These are phyloP conservation scores for Arthroderma sp. DNA, from an alignment of 2,329 filamentous ascomycete genomes.

Conservation along the genomic window DNA sequence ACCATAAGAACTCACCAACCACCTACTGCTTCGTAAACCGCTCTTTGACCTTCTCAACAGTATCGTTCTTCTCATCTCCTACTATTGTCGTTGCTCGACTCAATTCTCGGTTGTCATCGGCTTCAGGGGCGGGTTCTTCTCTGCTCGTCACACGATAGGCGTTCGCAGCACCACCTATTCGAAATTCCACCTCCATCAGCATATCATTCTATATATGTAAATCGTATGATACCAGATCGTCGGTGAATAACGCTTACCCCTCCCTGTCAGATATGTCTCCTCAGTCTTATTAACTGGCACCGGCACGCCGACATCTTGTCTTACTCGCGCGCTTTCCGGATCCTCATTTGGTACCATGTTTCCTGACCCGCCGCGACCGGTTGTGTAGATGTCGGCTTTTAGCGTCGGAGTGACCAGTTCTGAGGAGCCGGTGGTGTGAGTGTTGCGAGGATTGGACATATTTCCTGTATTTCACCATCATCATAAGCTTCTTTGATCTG, in stretches of 20 bases:
- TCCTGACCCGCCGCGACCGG: slow-evolving; percentile 73
- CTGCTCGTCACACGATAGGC: too few relatives aligned
- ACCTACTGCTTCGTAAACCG: too few relatives aligned
- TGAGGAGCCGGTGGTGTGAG: slow-evolving; percentile 35
- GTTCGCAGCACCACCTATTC: slow-evolving; percentile 5
- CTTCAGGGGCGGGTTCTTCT: too few relatives aligned
- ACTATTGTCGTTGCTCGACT: too few relatives aligned
- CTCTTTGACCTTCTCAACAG: too few relatives aligned
- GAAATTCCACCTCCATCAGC: neutral
- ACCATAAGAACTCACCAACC: too few relatives aligned
- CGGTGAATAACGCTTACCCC: slow-evolving; percentile 23
- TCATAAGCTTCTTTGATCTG: too few relatives aligned
- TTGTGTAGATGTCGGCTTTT: slow-evolving; percentile 74
- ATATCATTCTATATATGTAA: neutral
- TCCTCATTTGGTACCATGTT: slow-evolving; percentile 68
- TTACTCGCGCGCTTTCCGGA: slow-evolving; percentile 55
- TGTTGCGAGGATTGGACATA: slow-evolving; percentile 4
- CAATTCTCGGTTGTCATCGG: too few relatives aligned
- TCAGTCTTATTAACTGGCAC: slow-evolving; percentile 22
- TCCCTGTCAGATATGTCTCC: slow-evolving; percentile 28
- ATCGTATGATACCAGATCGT: neutral
- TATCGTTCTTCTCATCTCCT: too few relatives aligned
- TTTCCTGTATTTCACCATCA: slow-evolving; percentile 3
- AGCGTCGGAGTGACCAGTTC: slow-evolving; percentile 73
- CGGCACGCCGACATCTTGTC: slow-evolving; percentile 64